Percentiles rank a stretch among this genome's conserved stretches.
Conservation (phyloP, 1,284 basidiomycete species). For the Malassezia japonica region DNA sequence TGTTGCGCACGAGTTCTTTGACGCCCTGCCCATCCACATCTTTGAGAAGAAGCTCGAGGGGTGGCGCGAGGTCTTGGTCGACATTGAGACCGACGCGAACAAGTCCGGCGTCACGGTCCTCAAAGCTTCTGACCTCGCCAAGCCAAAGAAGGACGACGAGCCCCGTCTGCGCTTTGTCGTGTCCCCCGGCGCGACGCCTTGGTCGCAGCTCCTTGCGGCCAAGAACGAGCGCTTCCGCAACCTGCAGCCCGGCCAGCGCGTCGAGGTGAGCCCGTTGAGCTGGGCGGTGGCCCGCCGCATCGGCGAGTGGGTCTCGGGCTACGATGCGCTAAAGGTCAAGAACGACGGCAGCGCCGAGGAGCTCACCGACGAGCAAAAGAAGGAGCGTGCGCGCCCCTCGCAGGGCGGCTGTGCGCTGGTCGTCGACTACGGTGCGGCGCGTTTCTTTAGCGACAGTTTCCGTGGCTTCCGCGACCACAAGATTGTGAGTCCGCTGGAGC, state of each 20-base stretch:
- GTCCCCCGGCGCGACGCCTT: constrained; percentile 58
- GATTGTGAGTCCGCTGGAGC: constrained; percentile 72
- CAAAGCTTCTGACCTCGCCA: constrained; percentile 20
- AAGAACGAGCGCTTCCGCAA: constrained; percentile 29
- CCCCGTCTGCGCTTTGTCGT: constrained; percentile 58
- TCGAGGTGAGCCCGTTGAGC: constrained; percentile 39
- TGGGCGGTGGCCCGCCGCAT: constrained; percentile 38
- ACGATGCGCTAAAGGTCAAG: constrained; percentile 14
- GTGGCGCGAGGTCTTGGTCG: constrained; percentile 79
- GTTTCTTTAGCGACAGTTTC: constrained; percentile 66
- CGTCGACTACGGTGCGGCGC: constrained; percentile 78
- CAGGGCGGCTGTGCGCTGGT: constrained; percentile 69
- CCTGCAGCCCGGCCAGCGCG: constrained; percentile 35
- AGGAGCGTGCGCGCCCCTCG: constrained; percentile 19
- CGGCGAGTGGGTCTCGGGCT: constrained; percentile 38
- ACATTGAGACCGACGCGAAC: constrained; percentile 46
- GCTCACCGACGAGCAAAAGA: constrained; percentile 4
- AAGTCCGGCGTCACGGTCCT: constrained; percentile 21
- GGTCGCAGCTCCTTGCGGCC: constrained; percentile 54
- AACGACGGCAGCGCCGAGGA: constrained; percentile 1
- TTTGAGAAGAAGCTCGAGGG: constrained; percentile 61
- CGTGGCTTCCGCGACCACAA: constrained; percentile 84
- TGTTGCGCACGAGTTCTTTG: constrained; percentile 94
- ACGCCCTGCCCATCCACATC: constrained; percentile 84
- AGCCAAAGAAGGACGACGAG: constrained; percentile 9